Evolutionary conservation across 2,329 filamentous ascomycete genomes (phyloP), one percentile per base, ranked within the genome.

Genomic region (Oidium heveae): DNA sequence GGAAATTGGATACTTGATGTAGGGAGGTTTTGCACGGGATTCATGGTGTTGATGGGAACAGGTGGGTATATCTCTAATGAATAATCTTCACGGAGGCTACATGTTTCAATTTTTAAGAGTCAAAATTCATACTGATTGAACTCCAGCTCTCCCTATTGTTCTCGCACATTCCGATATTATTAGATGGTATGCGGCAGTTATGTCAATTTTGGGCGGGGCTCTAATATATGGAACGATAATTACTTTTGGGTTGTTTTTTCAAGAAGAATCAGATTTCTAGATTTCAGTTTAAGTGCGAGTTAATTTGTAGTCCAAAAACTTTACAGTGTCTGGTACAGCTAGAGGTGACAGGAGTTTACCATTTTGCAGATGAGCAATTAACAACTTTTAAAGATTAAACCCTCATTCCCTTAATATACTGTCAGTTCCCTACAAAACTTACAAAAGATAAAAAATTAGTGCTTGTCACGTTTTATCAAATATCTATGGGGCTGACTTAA

Each of bases 161-260:
- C 79, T 98, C 54, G 87, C 88, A 50, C 91, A 96, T 68, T 84
- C 85, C 58, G 78, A 78, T 56, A 74, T 91, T 59, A 98, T 98
- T 65, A 72, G 79, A 58, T 68, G 83, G 56, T 80, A 86, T 54
- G 91, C 91, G 52, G 94, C 94, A 80, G 72, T 86, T 66, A 98
- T 98, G 91, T 93, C 85, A 54, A 84, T 98, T 62, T 70, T 89
- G 54, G 91, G 91, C 32, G 91, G 91, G 54, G 72, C 95, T 57
- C 71, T 98, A 66, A 98, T 98, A 67, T 98, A 98, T 70, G 86
- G 86, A 56, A 98, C 91, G 52, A 95, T 98, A 66, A 93, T 98
- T 70, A 91, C 84, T 71, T 98, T 98, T 69, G 82, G 84, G 60
- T 84, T 95, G 80, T 98, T 96, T 72, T 98, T 98, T 74, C 84